Evolutionary conservation across 2,329 filamentous ascomycete genomes (phyloP).

Genomic region (Cercospora citrullina): DNA sequence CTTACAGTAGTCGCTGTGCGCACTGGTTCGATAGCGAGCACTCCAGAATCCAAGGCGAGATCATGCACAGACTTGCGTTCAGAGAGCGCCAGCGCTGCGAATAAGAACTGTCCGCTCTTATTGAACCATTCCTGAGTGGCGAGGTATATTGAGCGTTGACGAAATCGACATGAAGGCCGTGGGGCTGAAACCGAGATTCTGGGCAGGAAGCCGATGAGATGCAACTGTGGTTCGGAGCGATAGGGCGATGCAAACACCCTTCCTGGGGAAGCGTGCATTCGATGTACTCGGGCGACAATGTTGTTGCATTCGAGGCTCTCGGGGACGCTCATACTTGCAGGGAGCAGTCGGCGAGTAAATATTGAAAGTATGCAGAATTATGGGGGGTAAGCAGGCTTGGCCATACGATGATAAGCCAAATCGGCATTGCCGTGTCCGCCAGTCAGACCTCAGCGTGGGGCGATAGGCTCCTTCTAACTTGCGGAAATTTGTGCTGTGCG

Average conservation of each 20-base stretch:
- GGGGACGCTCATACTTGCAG: slow-evolving; percentile 3
- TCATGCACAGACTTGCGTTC: not conserved
- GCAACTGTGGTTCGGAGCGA: slow-evolving; percentile 1
- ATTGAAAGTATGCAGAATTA: not conserved
- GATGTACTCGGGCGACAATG: not conserved
- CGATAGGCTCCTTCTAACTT: not conserved
- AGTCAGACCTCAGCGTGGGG: not conserved
- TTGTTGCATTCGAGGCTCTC: slow-evolving; percentile 1
- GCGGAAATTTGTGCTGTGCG: not conserved
- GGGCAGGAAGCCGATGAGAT: not conserved
- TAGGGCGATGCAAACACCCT: slow-evolving; percentile 3
- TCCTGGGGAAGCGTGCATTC: not conserved
- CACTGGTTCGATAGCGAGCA: not conserved
- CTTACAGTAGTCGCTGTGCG: not conserved
- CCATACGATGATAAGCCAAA: not conserved
- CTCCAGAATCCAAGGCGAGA: not conserved
- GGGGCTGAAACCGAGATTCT: not conserved
- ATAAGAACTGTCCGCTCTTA: not conserved
- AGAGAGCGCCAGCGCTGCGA: not conserved
- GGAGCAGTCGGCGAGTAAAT: slow-evolving; percentile 4
- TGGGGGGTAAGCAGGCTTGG: not conserved
- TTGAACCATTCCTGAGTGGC: not conserved
- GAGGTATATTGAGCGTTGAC: not conserved
- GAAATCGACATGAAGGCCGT: not conserved
- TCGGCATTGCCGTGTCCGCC: not conserved